A percentile compares a stretch with the other conserved stretches of the same genome.
These are phyloP conservation scores for Phialophora verrucosa DNA, from an alignment of 2,329 filamentous ascomycete genomes.

Conservation along the genomic window DNA sequence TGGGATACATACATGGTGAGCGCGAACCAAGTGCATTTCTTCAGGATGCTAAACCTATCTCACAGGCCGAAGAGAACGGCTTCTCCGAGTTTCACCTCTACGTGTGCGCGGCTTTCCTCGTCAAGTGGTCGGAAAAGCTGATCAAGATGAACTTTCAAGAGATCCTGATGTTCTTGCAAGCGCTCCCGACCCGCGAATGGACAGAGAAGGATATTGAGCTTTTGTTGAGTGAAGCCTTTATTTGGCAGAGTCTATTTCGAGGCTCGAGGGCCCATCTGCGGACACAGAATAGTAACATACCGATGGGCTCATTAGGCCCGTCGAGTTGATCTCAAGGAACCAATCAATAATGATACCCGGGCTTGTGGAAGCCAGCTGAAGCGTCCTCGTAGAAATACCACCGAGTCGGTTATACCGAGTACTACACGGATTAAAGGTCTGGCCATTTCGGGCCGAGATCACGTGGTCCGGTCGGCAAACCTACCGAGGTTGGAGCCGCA, in stretches of 20 bases:
- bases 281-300: constrained; percentile 37
- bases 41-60: constrained; percentile 6
- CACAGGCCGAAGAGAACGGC: constrained; percentile 92
- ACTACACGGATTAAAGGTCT: background rate
- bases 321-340: constrained; percentile 27
- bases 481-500: background rate
- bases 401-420: no score
- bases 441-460: background rate
- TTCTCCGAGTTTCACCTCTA: constrained; percentile 99
- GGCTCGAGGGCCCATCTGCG: constrained; percentile 89
- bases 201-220: constrained; percentile 98
- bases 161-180: constrained; percentile 99
- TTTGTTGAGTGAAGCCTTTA: constrained; percentile 92
- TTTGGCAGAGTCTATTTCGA: constrained; percentile 97
- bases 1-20: constrained; percentile 98
- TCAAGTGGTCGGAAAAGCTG: constrained; percentile 96
- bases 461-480: background rate
- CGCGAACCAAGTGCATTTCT: constrained; percentile 43
- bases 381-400: background rate
- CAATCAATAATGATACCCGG: background rate
- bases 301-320: constrained; percentile 38
- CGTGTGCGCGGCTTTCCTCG: constrained; percentile 94
- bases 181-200: constrained; percentile 89
- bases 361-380: background rate
- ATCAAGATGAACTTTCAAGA: constrained; percentile 92